These are phyloP conservation scores for Mortierella sp. DNA, from an alignment of 371 early-diverging fungal genomes.

Conservation along the genomic window DNA sequence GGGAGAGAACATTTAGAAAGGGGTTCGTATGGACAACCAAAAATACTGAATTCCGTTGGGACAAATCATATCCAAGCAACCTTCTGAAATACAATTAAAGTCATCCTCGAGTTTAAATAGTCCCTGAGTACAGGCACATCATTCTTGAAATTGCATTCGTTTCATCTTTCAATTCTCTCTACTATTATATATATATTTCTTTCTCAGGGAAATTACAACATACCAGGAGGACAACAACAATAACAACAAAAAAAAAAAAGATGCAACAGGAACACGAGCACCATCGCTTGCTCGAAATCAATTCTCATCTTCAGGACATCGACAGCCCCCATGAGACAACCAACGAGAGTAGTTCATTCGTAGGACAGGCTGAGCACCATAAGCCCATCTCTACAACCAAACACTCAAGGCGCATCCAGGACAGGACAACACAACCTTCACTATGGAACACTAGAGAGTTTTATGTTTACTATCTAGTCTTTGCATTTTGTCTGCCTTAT, in stretches of 20 bases:
- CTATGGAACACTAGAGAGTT: conserved; percentile 73
- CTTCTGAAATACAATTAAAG: too few species aligned
- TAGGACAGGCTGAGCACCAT: conserved; percentile 24
- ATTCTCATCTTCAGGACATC: conserved; percentile 1
- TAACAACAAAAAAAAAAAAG: background rate
- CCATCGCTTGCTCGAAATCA: conserved; percentile 20
- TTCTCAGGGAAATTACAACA: background rate
- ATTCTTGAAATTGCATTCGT: background rate
- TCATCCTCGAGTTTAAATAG: background rate
- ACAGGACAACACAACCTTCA: conserved; percentile 56
- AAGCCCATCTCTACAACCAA: conserved; percentile 5
- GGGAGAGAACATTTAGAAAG: background rate
- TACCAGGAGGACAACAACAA: background rate
- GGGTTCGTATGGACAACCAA: background rate
- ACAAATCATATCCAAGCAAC: conserved; percentile 2
- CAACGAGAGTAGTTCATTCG: conserved; percentile 17
- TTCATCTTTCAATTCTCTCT: background rate
- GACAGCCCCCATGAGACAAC: background rate
- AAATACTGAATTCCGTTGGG: background rate
- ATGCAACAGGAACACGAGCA: conserved; percentile 25
- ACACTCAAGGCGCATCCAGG: conserved; percentile 26
- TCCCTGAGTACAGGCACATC: background rate
- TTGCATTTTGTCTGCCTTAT: conserved; percentile 67
- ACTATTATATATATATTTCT: background rate
- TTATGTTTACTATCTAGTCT: conserved; percentile 77